These are phyloP conservation scores for Agroathelia rolfsii DNA, from an alignment of 1,284 basidiomycete genomes.

Conservation along the genomic window DNA sequence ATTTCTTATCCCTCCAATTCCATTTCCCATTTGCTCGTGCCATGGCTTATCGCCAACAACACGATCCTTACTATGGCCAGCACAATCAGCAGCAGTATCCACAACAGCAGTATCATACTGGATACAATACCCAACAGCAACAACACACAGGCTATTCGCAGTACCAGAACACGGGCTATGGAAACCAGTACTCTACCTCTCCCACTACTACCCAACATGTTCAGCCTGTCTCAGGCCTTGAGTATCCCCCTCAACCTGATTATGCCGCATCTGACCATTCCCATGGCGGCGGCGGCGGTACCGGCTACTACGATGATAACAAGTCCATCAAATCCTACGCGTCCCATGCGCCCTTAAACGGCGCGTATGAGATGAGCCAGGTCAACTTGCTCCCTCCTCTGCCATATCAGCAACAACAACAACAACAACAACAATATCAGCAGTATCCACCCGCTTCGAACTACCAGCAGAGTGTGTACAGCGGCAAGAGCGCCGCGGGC, in stretches of 20 bases:
- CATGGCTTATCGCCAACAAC: constrained; percentile 50
- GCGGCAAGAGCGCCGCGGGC: constrained; percentile 41
- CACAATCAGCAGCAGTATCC: constrained; percentile 8
- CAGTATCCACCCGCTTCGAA: constrained; percentile 32
- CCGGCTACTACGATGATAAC: constrained; percentile 45
- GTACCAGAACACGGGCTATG: too few species aligned
- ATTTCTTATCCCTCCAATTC: constrained; percentile 7
- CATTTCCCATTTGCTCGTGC: constrained; percentile 10
- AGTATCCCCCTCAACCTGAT: constrained; percentile 23
- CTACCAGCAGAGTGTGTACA: constrained; percentile 46
- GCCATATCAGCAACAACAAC: too few species aligned
- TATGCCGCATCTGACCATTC: constrained; percentile 11
- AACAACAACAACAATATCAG: constrained; percentile 31
- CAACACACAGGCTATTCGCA: too few species aligned
- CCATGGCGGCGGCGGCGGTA: constrained; percentile 32
- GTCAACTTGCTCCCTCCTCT: constrained; percentile 44
- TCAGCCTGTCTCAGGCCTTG: constrained; percentile 22
- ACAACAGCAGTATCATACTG: constrained; percentile 22
- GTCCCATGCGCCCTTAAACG: constrained; percentile 63
- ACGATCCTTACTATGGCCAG: constrained; percentile 38
- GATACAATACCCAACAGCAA: constrained; percentile 43
- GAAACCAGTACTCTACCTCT: constrained; percentile 7
- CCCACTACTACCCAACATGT: too few species aligned
- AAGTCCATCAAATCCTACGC: constrained; percentile 57
- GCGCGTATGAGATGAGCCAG: constrained; percentile 49